Evolutionary conservation across 495 filamentous ascomycete genomes (phyloP), one percentile per base, ranked within the genome.

Genomic region (Trypethelium eluteriae): DNA sequence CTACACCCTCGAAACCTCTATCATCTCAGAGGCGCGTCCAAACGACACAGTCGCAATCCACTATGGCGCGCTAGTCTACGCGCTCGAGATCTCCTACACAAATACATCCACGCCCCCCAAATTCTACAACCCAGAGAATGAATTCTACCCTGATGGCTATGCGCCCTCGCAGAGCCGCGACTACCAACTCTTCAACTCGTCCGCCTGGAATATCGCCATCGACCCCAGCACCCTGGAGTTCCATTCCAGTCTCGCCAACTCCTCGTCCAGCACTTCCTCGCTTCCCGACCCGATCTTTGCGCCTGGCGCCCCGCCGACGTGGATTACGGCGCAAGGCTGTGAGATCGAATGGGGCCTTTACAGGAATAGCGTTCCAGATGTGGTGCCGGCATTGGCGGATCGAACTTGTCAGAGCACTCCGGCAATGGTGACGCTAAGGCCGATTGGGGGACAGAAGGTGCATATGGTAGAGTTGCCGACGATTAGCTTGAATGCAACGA

Each of bases 381-480:
- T 74, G 35, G 77, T 81, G 36, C 81, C 82, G 6, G 70, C 75
- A 16, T 69, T 66, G 59, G 34, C 66, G 14, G 57, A 77, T 63
- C 70, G 77, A 68, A 70, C 75, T 38, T 75, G 80, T 74, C 62
- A 74, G 0, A 81, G 79, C 0, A 73, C 74, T 38, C 67, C 76
- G 47, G 78, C 78, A 38, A 73, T 78, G 62, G 79, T 80, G 14
- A 77, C 70, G 44, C 70, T 87, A 38, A 77, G 81, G 65, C 85
- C 85, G 36, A 85, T 84, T 73, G 84, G 81, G 3, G 79, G 77
- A 68, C 80, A 82, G 61, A 86, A 86, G 76, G 68, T 84, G 59
- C 84, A 85, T 73, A 85, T 86, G 79, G 80, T 81, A 12, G 82
- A 86, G 67, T 72, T 88, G 64, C 84, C 85, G 16, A 63, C 64